A percentile compares a stretch with the other conserved stretches of the same genome.
These are phyloP conservation scores for Adansonia rubrostipa DNA, from an alignment of 441 rosid species.

Conservation along the genomic window DNA sequence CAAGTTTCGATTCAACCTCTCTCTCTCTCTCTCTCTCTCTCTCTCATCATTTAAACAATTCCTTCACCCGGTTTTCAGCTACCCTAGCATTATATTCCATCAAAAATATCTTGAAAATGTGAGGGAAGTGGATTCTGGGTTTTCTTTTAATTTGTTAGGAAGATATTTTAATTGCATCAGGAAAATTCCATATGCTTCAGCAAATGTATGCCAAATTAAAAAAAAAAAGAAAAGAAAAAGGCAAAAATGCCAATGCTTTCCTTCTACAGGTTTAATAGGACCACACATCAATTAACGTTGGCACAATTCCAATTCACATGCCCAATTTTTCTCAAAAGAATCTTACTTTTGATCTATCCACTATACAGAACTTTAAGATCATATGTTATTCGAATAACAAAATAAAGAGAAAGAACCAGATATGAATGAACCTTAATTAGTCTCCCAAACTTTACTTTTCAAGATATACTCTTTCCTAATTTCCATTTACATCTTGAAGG, in stretches of 20 bases:
- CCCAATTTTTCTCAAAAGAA: not conserved
- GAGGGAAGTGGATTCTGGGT: not conserved
- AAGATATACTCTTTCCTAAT: not conserved
- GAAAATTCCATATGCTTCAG: not conserved
- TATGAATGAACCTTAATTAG: conserved; percentile 16
- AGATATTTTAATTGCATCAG: not conserved
- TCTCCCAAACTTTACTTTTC: not conserved
- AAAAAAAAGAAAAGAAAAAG: not conserved
- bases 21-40: not conserved
- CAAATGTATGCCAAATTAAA: not conserved
- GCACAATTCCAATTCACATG: not conserved
- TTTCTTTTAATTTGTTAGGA: not conserved
- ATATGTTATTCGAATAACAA: not conserved
- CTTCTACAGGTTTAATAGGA: not conserved
- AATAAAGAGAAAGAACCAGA: not conserved
- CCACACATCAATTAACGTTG: not conserved
- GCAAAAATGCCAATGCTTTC: not conserved
- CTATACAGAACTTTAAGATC: not conserved
- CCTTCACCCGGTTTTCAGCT: not conserved
- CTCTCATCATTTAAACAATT: not conserved
- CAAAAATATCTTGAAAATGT: not conserved
- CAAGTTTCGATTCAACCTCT: not conserved
- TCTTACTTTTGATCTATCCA: not conserved
- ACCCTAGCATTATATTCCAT: not conserved
- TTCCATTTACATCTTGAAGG: not conserved